Percentiles rank a stretch among this genome's conserved stretches.
Conservation (phyloP, 2,329 filamentous ascomycete species). For the Helminthosporium solani region DNA sequence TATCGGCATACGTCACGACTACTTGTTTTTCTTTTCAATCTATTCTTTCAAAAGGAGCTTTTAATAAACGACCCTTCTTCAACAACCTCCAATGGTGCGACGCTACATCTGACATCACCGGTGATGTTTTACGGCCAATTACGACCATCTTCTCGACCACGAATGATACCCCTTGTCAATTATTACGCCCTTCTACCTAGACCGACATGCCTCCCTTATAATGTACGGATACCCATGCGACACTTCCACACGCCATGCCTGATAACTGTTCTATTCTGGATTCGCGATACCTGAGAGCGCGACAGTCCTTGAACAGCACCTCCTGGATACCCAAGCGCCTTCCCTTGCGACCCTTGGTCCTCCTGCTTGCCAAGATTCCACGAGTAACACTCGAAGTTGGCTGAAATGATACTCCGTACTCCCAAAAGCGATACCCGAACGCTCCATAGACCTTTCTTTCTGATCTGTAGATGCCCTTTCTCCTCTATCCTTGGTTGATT, state of each 20-base stretch:
- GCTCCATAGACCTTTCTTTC: not conserved
- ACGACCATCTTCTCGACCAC: constrained; percentile 7
- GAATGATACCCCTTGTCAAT: constrained; percentile 7
- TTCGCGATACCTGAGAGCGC: constrained; percentile 7
- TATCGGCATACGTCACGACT: not conserved
- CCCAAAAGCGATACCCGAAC: constrained; percentile 2
- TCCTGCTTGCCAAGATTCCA: not conserved
- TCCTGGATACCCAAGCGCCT: not conserved
- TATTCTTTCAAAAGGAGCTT: constrained; percentile 15
- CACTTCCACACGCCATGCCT: not conserved
- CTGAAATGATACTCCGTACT: constrained; percentile 2
- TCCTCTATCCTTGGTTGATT: not conserved
- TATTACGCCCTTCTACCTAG: constrained; percentile 2
- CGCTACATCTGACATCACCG: constrained; percentile 16
- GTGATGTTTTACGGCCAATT: constrained; percentile 19
- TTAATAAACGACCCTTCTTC: constrained; percentile 29
- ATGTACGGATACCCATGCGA: constrained; percentile 4
- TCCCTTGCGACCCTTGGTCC: not conserved
- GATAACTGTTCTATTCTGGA: not conserved
- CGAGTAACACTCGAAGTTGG: not conserved
- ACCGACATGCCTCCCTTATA: not conserved
- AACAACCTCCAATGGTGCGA: constrained; percentile 15
- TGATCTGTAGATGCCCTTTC: not conserved
- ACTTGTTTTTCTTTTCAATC: constrained; percentile 1
- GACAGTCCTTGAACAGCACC: not conserved